Percentiles rank a stretch among this genome's conserved stretches.
These are phyloP conservation scores for Geranomyces variabilis DNA, from an alignment of 192 early-diverging fungal species.

Conservation along the genomic window DNA sequence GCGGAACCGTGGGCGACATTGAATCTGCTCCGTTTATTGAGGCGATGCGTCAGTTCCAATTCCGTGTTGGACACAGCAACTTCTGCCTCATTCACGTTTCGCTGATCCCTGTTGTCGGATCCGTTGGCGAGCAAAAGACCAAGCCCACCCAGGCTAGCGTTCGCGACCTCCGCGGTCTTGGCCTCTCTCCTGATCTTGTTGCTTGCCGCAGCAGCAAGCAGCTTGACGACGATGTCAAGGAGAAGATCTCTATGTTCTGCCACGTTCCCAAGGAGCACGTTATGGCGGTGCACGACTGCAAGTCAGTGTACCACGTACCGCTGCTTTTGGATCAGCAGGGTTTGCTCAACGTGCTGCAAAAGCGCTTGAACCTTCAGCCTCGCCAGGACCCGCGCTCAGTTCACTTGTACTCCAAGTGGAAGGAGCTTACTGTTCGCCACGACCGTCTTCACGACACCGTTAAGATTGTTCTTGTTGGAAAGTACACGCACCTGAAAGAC, in stretches of 20 bases:
- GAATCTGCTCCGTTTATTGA: constrained; percentile 99
- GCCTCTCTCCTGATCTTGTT: constrained; percentile 89
- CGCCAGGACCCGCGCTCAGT: constrained; percentile 61
- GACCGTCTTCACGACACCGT: constrained; percentile 80
- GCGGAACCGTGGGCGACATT: constrained; percentile 98
- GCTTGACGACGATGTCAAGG: constrained; percentile 79
- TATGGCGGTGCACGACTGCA: constrained; percentile 94
- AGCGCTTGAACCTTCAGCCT: constrained; percentile 76
- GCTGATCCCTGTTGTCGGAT: constrained; percentile 93
- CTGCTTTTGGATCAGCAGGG: constrained; percentile 87
- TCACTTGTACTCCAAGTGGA: constrained; percentile 84
- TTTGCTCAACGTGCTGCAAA: constrained; percentile 77
- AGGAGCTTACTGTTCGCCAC: constrained; percentile 70
- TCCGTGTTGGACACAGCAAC: constrained; percentile 97
- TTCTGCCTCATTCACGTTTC: constrained; percentile 98
- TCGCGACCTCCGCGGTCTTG: constrained; percentile 91
- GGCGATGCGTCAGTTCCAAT: constrained; percentile 99
- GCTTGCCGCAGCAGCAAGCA: constrained; percentile 90
- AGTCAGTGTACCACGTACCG: constrained; percentile 96
- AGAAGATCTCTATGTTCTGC: constrained; percentile 99
- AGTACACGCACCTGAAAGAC: constrained; percentile 96
- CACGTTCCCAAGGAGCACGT: constrained; percentile 93
- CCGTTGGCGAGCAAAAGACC: constrained; percentile 99
- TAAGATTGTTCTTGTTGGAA: constrained; percentile 91
- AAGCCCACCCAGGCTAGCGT: constrained; percentile 99